Base-by-base conservation (phyloP, 2,329 filamentous ascomycete species). In the Penicillium vulpinum region DNA sequence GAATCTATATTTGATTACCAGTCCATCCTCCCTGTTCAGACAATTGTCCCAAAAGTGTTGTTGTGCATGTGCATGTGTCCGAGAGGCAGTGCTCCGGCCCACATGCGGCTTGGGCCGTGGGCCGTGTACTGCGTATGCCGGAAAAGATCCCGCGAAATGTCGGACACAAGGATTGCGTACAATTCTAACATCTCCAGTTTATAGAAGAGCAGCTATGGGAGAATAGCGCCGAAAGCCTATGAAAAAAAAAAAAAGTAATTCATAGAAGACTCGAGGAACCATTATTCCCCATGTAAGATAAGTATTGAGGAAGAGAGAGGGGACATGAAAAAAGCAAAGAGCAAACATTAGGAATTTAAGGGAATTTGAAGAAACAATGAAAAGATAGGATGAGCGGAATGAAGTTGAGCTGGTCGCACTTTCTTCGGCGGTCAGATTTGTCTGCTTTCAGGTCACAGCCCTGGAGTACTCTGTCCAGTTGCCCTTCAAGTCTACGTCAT, bases 91-190 rank as follows among this genome's bases (percentile, higher is more conserved):
- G 49, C 48, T 24, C 35, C 16, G 61, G 58, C 59, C 64, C 62
- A 65, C 59, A 57, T 58, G 51, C 59, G 62, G 63, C 59, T 61
- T 61, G 52, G 56, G 53, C 57, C 54, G 53, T 62, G 18, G 29
- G 29, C 29, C 18, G 18, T 13, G 21, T 46, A 6, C 28, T 22
- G 18, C 29, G 50, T 40, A 33, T 59, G 36, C 29, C 58, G 63
- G 62, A 61, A 51, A 54, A 49, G 46, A 56, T 49, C 59, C 59
- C 62, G 59, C 55, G 46, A 48, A 33, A 21, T 28, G 44, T 45
- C 11, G 50, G 49, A 41, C 54, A 18, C 52, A 58, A 59, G 54
- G 52, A 52, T 60, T 54, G 52, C 18, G 22, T 54, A 48, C 11
- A 24, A 36, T 44, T 15, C 26, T 33, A n/a, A 13, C 16, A 22